Percentiles rank a stretch among this genome's conserved stretches.
phyloP scores from a whole-genome alignment of 2,329 filamentous ascomycete species.

The Boeremia exigua region DNA sequence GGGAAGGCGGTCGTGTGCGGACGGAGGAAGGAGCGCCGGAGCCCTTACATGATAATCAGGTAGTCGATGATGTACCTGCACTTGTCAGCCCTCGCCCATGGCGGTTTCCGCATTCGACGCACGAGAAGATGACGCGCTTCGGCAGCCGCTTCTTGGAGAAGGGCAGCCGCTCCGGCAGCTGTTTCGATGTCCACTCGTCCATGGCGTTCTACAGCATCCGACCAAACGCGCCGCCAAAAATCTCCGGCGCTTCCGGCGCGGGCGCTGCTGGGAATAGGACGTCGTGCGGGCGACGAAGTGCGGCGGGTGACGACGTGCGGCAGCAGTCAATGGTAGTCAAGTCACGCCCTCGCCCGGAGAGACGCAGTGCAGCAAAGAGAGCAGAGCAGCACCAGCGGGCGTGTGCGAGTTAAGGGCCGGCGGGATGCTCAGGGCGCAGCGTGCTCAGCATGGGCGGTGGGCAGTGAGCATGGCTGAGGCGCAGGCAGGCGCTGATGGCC shows the following conservation, averaged over 20 bases:
- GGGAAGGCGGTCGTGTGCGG: constrained; percentile 46
- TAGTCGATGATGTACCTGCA: constrained; percentile 64
- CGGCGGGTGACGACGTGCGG: neutral
- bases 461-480: constrained; percentile 20
- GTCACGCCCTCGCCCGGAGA: constrained; percentile 36
- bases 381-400: constrained; percentile 8
- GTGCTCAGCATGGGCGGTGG: constrained; percentile 14
- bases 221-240: constrained; percentile 7
- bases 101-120: constrained; percentile 28
- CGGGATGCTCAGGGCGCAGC: constrained; percentile 18
- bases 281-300: neutral
- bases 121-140: constrained; percentile 61
- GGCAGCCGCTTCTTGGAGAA: constrained; percentile 61
- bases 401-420: constrained; percentile 18
- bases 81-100: constrained; percentile 26
- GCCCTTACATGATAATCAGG: constrained; percentile 62
- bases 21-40: constrained; percentile 15
- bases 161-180: constrained; percentile 55
- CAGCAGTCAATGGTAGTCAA: constrained; percentile 23
- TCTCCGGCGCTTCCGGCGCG: constrained; percentile 16
- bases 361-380: constrained; percentile 29
- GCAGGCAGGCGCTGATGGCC: constrained; percentile 18
- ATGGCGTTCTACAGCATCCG: constrained; percentile 36
- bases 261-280: neutral
- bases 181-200: constrained; percentile 45